These are phyloP conservation scores for Chamaenerion angustifolium DNA, from an alignment of 345 rosid species.

Conservation along the genomic window DNA sequence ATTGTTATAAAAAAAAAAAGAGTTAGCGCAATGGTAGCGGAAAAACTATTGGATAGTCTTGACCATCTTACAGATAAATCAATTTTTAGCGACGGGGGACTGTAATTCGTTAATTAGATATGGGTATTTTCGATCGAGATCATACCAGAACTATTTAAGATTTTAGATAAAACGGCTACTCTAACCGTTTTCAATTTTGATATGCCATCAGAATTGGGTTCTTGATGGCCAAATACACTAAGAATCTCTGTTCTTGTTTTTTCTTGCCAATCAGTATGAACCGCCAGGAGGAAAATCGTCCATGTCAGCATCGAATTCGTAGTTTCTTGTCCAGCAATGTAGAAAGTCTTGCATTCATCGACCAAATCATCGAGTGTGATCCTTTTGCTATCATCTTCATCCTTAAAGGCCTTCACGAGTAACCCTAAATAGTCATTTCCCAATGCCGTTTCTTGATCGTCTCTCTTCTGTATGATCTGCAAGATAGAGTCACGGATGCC, in stretches of 20 bases:
- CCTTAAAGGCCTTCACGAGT: slow-evolving; percentile 14
- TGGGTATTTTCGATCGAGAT: too few species aligned
- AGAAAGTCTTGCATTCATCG: slow-evolving; percentile 34
- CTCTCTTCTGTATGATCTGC: slow-evolving; percentile 14
- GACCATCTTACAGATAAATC: too few species aligned
- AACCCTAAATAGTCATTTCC: slow-evolving; percentile 22
- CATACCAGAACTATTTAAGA: too few species aligned
- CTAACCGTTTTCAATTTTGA: slow-evolving; percentile 25
- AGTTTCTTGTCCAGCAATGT: slow-evolving; percentile 24
- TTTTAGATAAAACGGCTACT: too few species aligned
- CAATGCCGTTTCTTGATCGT: slow-evolving; percentile 1
- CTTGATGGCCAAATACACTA: slow-evolving; percentile 14
- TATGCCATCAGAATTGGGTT: slow-evolving; percentile 16
- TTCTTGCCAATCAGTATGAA: slow-evolving; percentile 28
- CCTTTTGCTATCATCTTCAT: slow-evolving; percentile 6
- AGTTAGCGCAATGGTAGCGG: too few species aligned
- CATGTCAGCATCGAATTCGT: slow-evolving; percentile 20
- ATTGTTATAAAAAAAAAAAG: neutral
- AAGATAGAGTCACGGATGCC: slow-evolving; percentile 6
- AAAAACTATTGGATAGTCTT: too few species aligned
- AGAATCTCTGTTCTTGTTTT: slow-evolving; percentile 22
- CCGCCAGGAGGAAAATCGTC: slow-evolving; percentile 25
- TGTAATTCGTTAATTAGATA: too few species aligned
- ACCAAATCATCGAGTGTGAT: slow-evolving; percentile 12
- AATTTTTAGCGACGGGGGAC: too few species aligned